Evolutionary conservation across 768 basidiomycete species (phyloP).

Genomic region (Kwoniella dejecticola): DNA sequence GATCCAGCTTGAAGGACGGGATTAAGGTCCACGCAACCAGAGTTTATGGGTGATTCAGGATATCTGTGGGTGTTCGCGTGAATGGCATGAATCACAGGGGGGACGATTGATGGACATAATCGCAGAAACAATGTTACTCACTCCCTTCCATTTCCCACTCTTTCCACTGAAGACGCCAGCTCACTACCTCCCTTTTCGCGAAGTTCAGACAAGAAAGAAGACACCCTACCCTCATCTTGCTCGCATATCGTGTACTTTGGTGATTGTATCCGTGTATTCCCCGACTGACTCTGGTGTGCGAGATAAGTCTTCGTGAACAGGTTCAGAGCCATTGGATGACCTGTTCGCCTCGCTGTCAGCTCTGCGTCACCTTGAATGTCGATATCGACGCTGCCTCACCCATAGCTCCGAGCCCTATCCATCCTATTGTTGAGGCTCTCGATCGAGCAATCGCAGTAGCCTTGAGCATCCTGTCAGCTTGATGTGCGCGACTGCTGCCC

Average conservation of each 20-base stretch:
- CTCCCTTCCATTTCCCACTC: slow-evolving; percentile 38
- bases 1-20: too few relatives aligned
- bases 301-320: slow-evolving; percentile 48
- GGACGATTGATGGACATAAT: too few relatives aligned
- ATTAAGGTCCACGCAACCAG: too few relatives aligned
- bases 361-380: not conserved
- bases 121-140: slow-evolving; percentile 20
- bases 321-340: slow-evolving; percentile 51
- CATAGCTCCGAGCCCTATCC: slow-evolving; percentile 51
- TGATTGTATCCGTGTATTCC: not conserved
- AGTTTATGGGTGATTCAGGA: too few relatives aligned
- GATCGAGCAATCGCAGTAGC: slow-evolving; percentile 17
- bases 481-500: slow-evolving; percentile 10
- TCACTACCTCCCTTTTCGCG: slow-evolving; percentile 33
- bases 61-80: too few relatives aligned
- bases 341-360: slow-evolving; percentile 12
- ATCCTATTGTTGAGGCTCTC: slow-evolving; percentile 41
- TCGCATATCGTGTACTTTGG: slow-evolving; percentile 41
- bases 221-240: slow-evolving; percentile 32
- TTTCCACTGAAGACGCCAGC: slow-evolving; percentile 27
- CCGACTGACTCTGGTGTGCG: slow-evolving; percentile 13
- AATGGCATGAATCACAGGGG: too few relatives aligned
- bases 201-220: slow-evolving; percentile 33
- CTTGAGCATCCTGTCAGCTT: slow-evolving; percentile 31
- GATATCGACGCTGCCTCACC: slow-evolving; percentile 23